Percentiles rank a stretch among this genome's conserved stretches.
phyloP scores from a whole-genome alignment of 495 filamentous ascomycete genomes.

The Tuber umbilicatum region DNA sequence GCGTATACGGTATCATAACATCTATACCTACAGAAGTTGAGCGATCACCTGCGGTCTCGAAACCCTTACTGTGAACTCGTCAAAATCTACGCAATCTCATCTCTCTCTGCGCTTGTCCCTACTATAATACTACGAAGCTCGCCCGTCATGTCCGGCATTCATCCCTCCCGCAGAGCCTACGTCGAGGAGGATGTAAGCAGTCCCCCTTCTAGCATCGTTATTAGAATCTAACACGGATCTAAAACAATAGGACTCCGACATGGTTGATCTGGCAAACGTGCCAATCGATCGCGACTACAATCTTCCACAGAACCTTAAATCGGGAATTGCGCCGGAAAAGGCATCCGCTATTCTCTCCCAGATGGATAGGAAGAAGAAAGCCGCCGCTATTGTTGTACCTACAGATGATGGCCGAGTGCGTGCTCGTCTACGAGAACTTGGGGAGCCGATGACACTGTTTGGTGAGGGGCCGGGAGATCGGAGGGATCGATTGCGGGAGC shows the following conservation, averaged over 20 bases:
- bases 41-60: conserved; percentile 43
- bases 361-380: conserved; percentile 80
- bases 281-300: conserved; percentile 83
- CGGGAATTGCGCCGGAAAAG: conserved; percentile 76
- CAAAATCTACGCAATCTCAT: conserved; percentile 4
- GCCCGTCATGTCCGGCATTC: conserved; percentile 49
- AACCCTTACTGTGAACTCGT: conserved; percentile 44
- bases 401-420: conserved; percentile 90
- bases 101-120: background rate
- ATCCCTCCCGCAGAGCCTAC: conserved; percentile 90
- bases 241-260: conserved; percentile 49
- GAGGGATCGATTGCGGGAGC: conserved; percentile 75
- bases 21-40: background rate
- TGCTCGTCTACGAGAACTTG: conserved; percentile 68
- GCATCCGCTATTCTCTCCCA: conserved; percentile 84
- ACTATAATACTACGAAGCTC: background rate
- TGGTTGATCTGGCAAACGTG: conserved; percentile 71
- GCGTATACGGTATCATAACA: too few relatives aligned
- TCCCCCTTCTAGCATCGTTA: conserved; percentile 15
- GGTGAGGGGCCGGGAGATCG: conserved; percentile 83
- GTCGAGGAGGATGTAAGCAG: conserved; percentile 78
- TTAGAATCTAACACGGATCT: conserved; percentile 33
- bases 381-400: conserved; percentile 85
- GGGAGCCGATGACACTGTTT: conserved; percentile 90
- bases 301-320: conserved; percentile 57